phyloP scores from a whole-genome alignment of 2,329 filamentous ascomycete species.

The Penicillium sp. region DNA sequence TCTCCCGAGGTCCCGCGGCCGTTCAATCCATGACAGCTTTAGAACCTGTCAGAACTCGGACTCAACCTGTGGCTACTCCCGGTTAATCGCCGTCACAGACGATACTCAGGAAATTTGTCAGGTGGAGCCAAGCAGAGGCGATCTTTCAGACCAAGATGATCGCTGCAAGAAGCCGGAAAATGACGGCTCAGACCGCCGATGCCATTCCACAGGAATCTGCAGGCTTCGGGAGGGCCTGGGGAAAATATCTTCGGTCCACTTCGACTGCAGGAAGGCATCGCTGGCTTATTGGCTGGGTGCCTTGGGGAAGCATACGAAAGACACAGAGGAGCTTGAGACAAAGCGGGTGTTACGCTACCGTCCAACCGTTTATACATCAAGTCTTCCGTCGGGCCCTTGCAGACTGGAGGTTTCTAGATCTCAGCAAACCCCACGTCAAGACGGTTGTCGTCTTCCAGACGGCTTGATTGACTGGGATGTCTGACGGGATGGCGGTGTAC shows the following conservation, averaged over 20 bases:
- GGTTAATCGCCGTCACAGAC: constrained; percentile 1
- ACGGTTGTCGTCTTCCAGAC: constrained; percentile 6
- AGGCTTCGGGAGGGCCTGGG: constrained; percentile 10
- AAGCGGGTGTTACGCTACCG: constrained; percentile 13
- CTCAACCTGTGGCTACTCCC: neutral
- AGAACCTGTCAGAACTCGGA: no score
- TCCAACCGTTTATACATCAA: constrained; percentile 24
- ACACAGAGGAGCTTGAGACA: neutral
- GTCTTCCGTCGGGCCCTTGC: constrained; percentile 26
- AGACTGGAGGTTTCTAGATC: constrained; percentile 14
- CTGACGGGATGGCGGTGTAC: constrained; percentile 27
- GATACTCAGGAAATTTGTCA: neutral
- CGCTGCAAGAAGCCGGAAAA: constrained; percentile 21
- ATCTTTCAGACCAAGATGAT: constrained; percentile 10
- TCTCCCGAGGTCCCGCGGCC: neutral
- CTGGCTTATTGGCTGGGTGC: neutral
- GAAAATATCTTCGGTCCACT: constrained; percentile 10
- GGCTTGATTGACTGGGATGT: constrained; percentile 15
- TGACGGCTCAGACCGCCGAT: constrained; percentile 25
- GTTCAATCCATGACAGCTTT: neutral
- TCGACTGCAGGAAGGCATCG: neutral
- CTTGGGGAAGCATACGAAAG: neutral
- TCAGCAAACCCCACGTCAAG: constrained; percentile 6
- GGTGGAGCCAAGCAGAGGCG: constrained; percentile 5
- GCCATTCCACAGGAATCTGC: constrained; percentile 18